phyloP scores from a whole-genome alignment of 2,329 filamentous ascomycete genomes.

The Lasiodiplodia theobromae region DNA sequence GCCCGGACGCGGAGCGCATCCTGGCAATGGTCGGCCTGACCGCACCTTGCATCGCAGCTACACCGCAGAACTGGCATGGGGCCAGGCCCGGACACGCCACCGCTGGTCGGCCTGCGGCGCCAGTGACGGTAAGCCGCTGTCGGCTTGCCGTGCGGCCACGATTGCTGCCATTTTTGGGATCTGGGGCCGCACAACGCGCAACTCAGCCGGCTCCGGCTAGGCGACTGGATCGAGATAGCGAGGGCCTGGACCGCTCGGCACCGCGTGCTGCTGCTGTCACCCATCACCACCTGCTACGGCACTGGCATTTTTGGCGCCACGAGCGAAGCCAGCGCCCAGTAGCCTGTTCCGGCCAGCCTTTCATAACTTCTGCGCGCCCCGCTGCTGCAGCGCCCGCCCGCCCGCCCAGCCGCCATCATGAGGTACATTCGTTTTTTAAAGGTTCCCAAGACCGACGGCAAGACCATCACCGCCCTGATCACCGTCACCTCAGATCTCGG shows the following conservation, averaged over 20 bases:
- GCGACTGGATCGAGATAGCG: constrained; percentile 1
- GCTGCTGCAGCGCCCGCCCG: constrained; percentile 9
- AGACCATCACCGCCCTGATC: constrained; percentile 60
- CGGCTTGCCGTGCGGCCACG: constrained; percentile 4
- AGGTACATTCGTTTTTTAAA: constrained; percentile 74
- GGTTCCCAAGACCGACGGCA: constrained; percentile 58
- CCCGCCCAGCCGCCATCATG: constrained; percentile 36
- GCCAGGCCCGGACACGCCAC: background rate
- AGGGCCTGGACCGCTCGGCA: constrained; percentile 16
- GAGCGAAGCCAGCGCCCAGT: background rate
- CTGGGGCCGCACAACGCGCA: background rate
- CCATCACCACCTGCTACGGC: background rate
- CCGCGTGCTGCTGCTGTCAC: background rate
- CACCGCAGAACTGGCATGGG: background rate
- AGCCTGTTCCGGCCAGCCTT: background rate
- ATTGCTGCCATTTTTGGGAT: background rate
- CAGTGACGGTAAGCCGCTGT: background rate
- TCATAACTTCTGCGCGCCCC: constrained; percentile 9
- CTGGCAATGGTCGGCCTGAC: background rate
- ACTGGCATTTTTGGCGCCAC: constrained; percentile 3
- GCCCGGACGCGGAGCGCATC: background rate
- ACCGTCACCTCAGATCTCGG: constrained; percentile 75
- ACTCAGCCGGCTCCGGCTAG: background rate
- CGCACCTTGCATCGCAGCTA: background rate
- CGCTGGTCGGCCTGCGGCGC: background rate